Conservation (phyloP, 768 basidiomycete species). For the Leccinum subtestaceum region DNA sequence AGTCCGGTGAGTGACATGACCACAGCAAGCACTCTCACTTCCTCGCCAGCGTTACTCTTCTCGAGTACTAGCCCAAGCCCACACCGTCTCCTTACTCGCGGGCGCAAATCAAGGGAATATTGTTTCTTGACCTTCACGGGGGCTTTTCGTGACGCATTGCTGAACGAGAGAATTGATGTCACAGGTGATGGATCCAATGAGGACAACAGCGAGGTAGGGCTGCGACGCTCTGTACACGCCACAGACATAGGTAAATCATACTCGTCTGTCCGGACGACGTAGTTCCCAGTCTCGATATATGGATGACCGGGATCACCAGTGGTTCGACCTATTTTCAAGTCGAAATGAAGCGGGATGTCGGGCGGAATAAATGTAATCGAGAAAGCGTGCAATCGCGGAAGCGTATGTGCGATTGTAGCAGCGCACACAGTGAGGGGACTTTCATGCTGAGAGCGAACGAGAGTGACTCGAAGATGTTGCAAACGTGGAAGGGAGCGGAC, state of each 20-base stretch:
- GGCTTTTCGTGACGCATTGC: slow-evolving; percentile 30
- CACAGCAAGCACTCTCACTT: slow-evolving; percentile 40
- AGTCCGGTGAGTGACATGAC: slow-evolving; percentile 29
- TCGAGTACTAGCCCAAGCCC: slow-evolving; percentile 50
- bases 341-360: slow-evolving; percentile 48
- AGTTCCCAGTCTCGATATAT: slow-evolving; percentile 46
- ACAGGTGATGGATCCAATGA: slow-evolving; percentile 20
- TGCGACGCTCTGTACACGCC: slow-evolving; percentile 46
- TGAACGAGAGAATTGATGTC: slow-evolving; percentile 23
- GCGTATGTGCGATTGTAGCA: slow-evolving; percentile 57
- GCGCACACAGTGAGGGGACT: slow-evolving; percentile 58
- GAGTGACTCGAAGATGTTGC: slow-evolving; percentile 56
- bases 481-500: slow-evolving; percentile 62
- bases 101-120: slow-evolving; percentile 27
- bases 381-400: slow-evolving; percentile 66
- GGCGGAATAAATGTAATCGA: slow-evolving; percentile 63
- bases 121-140: slow-evolving; percentile 26
- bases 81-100: slow-evolving; percentile 39
- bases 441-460: slow-evolving; percentile 67
- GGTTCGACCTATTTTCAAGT: slow-evolving; percentile 40
- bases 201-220: slow-evolving; percentile 26
- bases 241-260: slow-evolving; percentile 62
- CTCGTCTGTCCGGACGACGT: slow-evolving; percentile 56
- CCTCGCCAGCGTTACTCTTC: slow-evolving; percentile 63
- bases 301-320: slow-evolving; percentile 23